Evolutionary conservation across 1,139 yeast species (phyloP), one percentile per base, ranked within the genome.

Genomic region (Candida tropicalis): DNA sequence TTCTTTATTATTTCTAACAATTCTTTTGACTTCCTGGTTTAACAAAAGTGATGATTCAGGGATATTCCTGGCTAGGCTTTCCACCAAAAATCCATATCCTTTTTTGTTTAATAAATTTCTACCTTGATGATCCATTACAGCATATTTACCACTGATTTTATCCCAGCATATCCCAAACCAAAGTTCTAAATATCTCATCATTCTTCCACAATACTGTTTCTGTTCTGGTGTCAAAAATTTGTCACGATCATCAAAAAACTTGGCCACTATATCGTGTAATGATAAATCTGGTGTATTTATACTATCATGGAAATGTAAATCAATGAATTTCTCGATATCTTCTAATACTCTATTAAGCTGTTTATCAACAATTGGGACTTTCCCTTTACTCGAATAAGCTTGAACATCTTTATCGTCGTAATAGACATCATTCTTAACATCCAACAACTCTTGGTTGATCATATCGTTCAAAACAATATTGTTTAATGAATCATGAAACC

Each of bases 101-200:
- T 77, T 74, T 41, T 73, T 61, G 39, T 85, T 84, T 52, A 80
- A 70, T 17, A 89, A 79, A 56, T 89, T 84, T 52, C 96, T 69
- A 1, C 96, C 96, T 47, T 80, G 81, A 54, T 82, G 85, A 44
- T 80, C 87, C 61, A 82, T 75, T 11, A 75, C 63, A 1, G 88
- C 75, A 54, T 78, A 84, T 54, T 82, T 83, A 4, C 86, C 84
- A 56, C 95, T 85, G 53, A 84, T 72, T 26, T 63, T 58, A 32
- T 77, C 78, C 81, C 89, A 81, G 20, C 84, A 72, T 22, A 84
- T 68, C 0, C 95, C 97, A 58, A 81, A 87, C 93, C 95, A 88
- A 28, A 84, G 65, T 58, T 89, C 96, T 44, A 79, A 58, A 47
- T 72, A 72, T 50, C 95, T 65, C 28, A 78, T 62, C 48, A 75